Evolutionary conservation across 805 yeast species (phyloP).

Genomic region (Nakazawaea ishiwadae): DNA sequence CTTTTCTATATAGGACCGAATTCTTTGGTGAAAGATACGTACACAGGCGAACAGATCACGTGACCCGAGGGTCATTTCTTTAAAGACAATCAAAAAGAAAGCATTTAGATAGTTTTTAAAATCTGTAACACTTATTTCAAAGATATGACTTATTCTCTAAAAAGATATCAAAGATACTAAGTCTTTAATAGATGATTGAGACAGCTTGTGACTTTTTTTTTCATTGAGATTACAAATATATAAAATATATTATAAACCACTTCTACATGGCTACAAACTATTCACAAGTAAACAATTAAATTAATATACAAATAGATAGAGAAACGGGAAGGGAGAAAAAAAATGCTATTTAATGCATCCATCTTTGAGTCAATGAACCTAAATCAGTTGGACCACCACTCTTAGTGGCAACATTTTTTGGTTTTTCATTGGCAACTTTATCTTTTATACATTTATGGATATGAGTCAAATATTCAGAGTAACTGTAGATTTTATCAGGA

Average conservation of each 20-base stretch:
- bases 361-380: constrained; percentile 5
- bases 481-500: constrained; percentile 48
- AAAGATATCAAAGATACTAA: too few species aligned
- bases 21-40: neutral
- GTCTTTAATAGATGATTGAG: too few species aligned
- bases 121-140: too few species aligned
- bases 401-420: neutral
- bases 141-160: too few species aligned
- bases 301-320: neutral
- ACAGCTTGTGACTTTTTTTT: too few species aligned
- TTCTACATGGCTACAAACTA: too few species aligned
- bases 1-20: neutral
- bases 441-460: constrained; percentile 62
- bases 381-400: neutral
- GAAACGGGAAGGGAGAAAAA: neutral
- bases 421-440: constrained; percentile 41
- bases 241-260: too few species aligned
- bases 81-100: neutral
- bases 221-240: too few species aligned
- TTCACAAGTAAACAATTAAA: too few species aligned
- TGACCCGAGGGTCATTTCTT: neutral
- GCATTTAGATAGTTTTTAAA: neutral
- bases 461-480: constrained; percentile 60
- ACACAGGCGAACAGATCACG: neutral
- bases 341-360: constrained; percentile 5